Evolutionary conservation across 139 green algal species (phyloP), one percentile per base, ranked within the genome.

Genomic region (Dunaliella primolecta): DNA sequence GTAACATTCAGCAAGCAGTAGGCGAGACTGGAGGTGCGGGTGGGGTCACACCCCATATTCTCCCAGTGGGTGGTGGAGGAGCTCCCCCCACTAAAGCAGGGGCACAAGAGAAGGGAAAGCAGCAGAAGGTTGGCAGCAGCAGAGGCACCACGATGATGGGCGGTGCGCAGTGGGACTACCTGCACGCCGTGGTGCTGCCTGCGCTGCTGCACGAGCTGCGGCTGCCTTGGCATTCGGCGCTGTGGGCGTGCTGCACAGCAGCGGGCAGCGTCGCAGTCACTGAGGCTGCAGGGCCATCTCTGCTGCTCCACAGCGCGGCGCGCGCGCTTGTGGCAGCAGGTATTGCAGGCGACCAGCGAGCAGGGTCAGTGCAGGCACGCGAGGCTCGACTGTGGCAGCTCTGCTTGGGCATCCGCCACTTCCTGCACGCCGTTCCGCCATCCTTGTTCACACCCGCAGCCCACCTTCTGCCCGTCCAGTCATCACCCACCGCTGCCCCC

Each of bases 131-230:
- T 27, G 23, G 2, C 30, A 25, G 57, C 55, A 85, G 55, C 31
- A 21, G 64, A 1, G 64, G 7, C 20, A 3, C 34, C 30, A n/a
- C 34, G 7, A 64, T 64, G 46, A 30, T 36, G 77, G 3, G 27
- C 77, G 30, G 23, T 21, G 11, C 77, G 29, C 29, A 90, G 46
- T 89, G 87, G 87, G 32, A 84, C 38, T 37, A 72, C 36, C 11
- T 85, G 70, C 31, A 88, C 83, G n/a, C 11, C 15, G 64, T 74
- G 71, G 82, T 91, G 57, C 82, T 94, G 70, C 88, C 88, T 0
- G 86, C 83, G 25, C 75, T 96, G 75, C 81, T 93, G 38, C 91
- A 96, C 79, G 93, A 98, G 56, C 87, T 95, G 27, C 98, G 94
- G 91, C 91, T 89, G 38, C 84, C 77, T 20, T 98, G 94, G 94